A percentile compares a stretch with the other conserved stretches of the same genome.
These are phyloP conservation scores for Rhodamnia rubescens DNA, from an alignment of 345 rosid species.

Conservation along the genomic window DNA sequence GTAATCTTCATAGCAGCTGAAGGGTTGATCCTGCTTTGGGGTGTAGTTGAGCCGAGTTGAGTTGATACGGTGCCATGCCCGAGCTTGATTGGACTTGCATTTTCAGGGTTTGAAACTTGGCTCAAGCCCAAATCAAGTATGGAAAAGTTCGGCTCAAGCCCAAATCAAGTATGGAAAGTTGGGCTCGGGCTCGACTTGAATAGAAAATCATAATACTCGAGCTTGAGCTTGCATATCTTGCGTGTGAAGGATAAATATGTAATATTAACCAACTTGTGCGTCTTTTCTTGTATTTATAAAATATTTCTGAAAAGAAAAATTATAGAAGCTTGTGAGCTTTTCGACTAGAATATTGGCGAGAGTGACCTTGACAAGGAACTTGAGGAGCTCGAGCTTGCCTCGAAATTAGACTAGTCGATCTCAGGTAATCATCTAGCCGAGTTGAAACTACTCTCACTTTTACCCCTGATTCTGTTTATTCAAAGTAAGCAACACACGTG, in stretches of 20 bases:
- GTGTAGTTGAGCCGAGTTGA: not conserved
- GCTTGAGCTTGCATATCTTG: too few species aligned
- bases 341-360: not conserved
- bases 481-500: not conserved
- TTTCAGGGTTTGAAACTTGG: not conserved
- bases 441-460: not conserved
- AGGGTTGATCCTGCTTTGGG: not conserved
- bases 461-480: not conserved
- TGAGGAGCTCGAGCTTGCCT: not conserved
- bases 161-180: not conserved
- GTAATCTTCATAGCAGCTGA: not conserved
- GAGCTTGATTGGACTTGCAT: not conserved
- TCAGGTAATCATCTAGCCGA: not conserved
- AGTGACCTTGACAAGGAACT: too few species aligned
- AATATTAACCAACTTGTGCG: too few species aligned
- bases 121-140: not conserved
- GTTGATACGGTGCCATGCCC: not conserved
- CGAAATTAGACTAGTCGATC: not conserved
- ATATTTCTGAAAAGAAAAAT: not conserved
- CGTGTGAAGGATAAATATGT: too few species aligned
- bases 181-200: not conserved
- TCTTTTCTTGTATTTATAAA: not conserved
- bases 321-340: not conserved
- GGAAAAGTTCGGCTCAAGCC: not conserved
- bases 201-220: not conserved